phyloP scores from a whole-genome alignment of 2,329 filamentous ascomycete species.

The Fusarium sp. region DNA sequence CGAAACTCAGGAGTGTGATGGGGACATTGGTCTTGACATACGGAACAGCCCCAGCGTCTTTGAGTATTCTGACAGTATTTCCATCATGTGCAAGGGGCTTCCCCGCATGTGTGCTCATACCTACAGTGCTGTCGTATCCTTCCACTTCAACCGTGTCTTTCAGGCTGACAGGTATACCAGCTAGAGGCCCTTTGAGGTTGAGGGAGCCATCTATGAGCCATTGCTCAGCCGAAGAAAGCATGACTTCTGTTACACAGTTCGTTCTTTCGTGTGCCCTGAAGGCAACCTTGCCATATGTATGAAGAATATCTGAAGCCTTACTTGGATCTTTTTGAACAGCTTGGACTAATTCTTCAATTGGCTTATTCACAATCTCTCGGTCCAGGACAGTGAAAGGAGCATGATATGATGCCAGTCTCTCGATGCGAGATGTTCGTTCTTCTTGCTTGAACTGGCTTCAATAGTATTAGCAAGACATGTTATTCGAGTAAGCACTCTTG shows the following conservation, averaged over 20 bases:
- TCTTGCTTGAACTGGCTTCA: constrained; percentile 80
- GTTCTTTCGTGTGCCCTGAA: constrained; percentile 85
- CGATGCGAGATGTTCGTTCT: constrained; percentile 77
- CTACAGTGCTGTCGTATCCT: constrained; percentile 85
- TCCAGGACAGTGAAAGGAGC: constrained; percentile 72
- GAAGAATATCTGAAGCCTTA: constrained; percentile 78
- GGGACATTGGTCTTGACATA: constrained; percentile 95
- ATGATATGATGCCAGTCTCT: constrained; percentile 73
- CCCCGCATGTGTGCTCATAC: constrained; percentile 77
- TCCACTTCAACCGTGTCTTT: constrained; percentile 85
- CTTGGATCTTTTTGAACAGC: constrained; percentile 77
- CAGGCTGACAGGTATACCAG: constrained; percentile 86
- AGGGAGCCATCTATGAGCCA: constrained; percentile 70
- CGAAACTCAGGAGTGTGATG: constrained; percentile 86
- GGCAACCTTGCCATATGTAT: constrained; percentile 86
- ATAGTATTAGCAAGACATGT: constrained; percentile 41
- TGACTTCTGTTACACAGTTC: constrained; percentile 89
- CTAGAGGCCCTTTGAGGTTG: constrained; percentile 83
- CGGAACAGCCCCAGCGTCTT: constrained; percentile 87
- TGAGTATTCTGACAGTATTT: constrained; percentile 77
- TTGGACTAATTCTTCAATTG: constrained; percentile 81
- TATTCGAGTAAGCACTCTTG: background rate
- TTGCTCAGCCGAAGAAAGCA: constrained; percentile 80
- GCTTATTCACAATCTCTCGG: constrained; percentile 72
- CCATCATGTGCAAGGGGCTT: constrained; percentile 77